Percentiles rank a stretch among this genome's conserved stretches.
These are phyloP conservation scores for Medicago arabica DNA, from an alignment of 306 rosid genomes.

Conservation along the genomic window DNA sequence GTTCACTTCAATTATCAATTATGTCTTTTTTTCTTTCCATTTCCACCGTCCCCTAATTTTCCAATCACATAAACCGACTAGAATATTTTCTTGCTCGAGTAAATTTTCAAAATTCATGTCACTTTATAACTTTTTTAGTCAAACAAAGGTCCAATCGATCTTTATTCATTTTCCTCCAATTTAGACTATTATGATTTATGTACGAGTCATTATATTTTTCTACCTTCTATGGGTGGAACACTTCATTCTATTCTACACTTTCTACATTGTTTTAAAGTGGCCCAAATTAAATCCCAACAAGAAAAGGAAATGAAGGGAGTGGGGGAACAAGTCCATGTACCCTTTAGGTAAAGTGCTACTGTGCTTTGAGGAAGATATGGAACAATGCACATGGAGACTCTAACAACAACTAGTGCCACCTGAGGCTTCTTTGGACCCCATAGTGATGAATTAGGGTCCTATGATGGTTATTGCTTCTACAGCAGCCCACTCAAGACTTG, in stretches of 20 bases:
- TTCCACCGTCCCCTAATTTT: no score
- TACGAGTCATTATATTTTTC: neutral
- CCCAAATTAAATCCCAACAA: constrained; percentile 18
- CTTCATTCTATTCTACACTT: constrained; percentile 3
- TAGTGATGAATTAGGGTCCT: constrained; percentile 30
- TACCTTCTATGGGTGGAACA: neutral
- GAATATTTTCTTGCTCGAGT: neutral
- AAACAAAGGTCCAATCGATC: constrained; percentile 20
- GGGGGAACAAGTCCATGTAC: constrained; percentile 39
- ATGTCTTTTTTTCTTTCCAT: no score
- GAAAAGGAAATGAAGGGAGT: constrained; percentile 26
- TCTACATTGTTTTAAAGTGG: neutral
- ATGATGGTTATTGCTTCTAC: constrained; percentile 23
- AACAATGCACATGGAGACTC: constrained; percentile 48
- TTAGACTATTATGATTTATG: neutral
- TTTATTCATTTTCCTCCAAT: neutral
- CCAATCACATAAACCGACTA: neutral
- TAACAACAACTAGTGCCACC: constrained; percentile 21
- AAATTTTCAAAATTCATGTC: neutral
- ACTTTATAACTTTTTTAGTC: constrained; percentile 1
- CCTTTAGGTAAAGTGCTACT: constrained; percentile 24
- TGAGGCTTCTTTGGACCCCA: constrained; percentile 33
- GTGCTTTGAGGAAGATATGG: constrained; percentile 31
- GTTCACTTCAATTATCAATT: no score
- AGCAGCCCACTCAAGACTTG: neutral